These are phyloP conservation scores for Coleophoma eucalyptorum DNA, from an alignment of 2,329 filamentous ascomycete species.

Conservation along the genomic window DNA sequence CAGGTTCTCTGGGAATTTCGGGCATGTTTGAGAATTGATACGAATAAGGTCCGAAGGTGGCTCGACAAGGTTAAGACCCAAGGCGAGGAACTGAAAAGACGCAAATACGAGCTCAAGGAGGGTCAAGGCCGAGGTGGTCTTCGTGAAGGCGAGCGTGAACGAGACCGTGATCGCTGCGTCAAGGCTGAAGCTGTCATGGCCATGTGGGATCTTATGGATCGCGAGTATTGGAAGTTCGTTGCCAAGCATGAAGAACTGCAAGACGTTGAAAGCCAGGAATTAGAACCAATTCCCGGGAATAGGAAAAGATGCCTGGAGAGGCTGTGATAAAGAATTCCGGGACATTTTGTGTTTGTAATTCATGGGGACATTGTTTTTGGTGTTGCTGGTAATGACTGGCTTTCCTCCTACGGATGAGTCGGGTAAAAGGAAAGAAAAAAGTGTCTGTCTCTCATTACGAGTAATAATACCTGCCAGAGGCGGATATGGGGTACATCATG, in stretches of 20 bases:
- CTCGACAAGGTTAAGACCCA: not conserved
- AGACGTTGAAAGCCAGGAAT: too few relatives aligned
- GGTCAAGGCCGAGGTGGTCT: not conserved
- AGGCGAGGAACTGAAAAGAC: not conserved
- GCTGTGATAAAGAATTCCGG: too few relatives aligned
- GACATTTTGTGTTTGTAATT: too few relatives aligned
- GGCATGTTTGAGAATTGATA: not conserved
- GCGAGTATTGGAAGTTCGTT: not conserved
- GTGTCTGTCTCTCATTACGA: too few relatives aligned
- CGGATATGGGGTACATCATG: not conserved
- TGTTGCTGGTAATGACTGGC: too few relatives aligned
- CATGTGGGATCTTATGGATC: not conserved
- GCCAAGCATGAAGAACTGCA: not conserved
- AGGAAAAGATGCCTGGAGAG: too few relatives aligned
- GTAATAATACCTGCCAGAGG: too few relatives aligned
- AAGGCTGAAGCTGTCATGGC: not conserved
- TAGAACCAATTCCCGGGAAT: too few relatives aligned
- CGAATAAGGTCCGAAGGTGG: not conserved
- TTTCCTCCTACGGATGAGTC: too few relatives aligned
- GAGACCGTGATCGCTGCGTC: not conserved
- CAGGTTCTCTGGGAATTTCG: constrained; percentile 1
- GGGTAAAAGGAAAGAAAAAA: too few relatives aligned
- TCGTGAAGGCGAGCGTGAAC: not conserved
- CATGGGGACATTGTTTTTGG: too few relatives aligned
- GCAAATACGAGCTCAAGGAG: not conserved